Conservation (phyloP, 1,284 basidiomycete genomes). For the Cryptococcus jaspeensis region DNA sequence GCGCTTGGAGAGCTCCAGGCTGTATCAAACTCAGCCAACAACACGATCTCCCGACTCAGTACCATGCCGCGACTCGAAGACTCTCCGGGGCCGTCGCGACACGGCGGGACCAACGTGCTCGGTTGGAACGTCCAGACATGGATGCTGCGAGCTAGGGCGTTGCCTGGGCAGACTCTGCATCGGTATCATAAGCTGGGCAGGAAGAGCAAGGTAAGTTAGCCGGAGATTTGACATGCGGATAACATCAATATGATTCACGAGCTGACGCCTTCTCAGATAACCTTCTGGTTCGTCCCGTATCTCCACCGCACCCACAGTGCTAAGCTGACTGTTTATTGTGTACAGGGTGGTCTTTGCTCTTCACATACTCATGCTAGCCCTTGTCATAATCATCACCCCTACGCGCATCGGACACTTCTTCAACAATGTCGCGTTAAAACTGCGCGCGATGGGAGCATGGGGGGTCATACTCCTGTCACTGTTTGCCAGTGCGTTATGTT, state of each 20-base stretch:
- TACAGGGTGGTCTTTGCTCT: conserved; percentile 27
- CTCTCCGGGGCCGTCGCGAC: conserved; percentile 1
- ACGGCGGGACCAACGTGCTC: not conserved
- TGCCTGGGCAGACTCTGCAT: conserved; percentile 17
- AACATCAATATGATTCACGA: too few relatives aligned
- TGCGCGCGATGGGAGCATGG: conserved; percentile 36
- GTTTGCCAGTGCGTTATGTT: conserved; percentile 36
- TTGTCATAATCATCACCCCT: conserved; percentile 44
- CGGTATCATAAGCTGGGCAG: conserved; percentile 31
- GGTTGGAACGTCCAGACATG: not conserved
- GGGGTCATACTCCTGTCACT: conserved; percentile 40
- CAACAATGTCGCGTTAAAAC: conserved; percentile 32
- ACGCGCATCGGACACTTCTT: conserved; percentile 43
- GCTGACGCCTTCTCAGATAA: conserved; percentile 12
- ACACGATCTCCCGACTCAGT: not conserved
- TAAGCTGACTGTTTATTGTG: not conserved
- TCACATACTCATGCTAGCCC: conserved; percentile 27
- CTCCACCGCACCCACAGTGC: not conserved
- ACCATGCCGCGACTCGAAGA: conserved; percentile 16
- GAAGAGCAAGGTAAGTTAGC: conserved; percentile 33
- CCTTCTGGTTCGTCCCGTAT: conserved; percentile 27
- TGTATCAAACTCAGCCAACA: too few relatives aligned
- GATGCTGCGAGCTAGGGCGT: conserved; percentile 8
- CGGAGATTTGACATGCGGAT: conserved; percentile 1
- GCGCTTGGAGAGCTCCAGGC: too few relatives aligned